These are phyloP conservation scores for Ophiosphaerella narmari DNA, from an alignment of 2,329 filamentous ascomycete species.

Conservation along the genomic window DNA sequence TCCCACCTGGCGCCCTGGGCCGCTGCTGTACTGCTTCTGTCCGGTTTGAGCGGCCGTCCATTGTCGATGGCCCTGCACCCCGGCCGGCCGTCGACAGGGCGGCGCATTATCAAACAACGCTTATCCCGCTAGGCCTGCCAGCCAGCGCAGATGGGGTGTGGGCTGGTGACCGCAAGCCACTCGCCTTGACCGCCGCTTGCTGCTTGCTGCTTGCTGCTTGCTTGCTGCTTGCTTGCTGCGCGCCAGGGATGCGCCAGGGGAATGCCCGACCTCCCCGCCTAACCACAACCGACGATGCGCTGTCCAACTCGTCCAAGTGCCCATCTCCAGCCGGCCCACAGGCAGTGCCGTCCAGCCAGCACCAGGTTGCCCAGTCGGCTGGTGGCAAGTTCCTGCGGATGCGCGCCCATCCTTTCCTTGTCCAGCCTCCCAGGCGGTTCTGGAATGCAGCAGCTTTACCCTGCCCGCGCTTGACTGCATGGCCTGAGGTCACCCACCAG, in stretches of 20 bases:
- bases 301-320: not conserved
- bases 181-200: constrained; percentile 34
- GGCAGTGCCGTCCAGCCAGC: constrained; percentile 13
- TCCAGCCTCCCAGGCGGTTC: constrained; percentile 18
- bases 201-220: constrained; percentile 25
- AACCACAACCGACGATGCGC: constrained; percentile 16
- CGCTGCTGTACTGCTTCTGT: too few species aligned
- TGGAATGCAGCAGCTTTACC: constrained; percentile 22
- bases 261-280: constrained; percentile 16
- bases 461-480: not conserved
- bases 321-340: not conserved
- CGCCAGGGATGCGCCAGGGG: constrained; percentile 26
- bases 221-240: constrained; percentile 20
- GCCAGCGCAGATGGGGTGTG: constrained; percentile 28
- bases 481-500: constrained; percentile 8
- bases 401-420: constrained; percentile 25
- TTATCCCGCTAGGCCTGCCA: constrained; percentile 31
- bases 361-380: constrained; percentile 12
- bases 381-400: constrained; percentile 18
- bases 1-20: too few species aligned
- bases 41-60: too few species aligned
- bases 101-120: constrained; percentile 32
- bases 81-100: constrained; percentile 7
- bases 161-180: constrained; percentile 24
- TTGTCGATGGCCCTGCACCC: not conserved